Evolutionary conservation across 371 early-diverging fungal species (phyloP), one percentile per base, ranked within the genome.

Genomic region (Mucor piriformis): DNA sequence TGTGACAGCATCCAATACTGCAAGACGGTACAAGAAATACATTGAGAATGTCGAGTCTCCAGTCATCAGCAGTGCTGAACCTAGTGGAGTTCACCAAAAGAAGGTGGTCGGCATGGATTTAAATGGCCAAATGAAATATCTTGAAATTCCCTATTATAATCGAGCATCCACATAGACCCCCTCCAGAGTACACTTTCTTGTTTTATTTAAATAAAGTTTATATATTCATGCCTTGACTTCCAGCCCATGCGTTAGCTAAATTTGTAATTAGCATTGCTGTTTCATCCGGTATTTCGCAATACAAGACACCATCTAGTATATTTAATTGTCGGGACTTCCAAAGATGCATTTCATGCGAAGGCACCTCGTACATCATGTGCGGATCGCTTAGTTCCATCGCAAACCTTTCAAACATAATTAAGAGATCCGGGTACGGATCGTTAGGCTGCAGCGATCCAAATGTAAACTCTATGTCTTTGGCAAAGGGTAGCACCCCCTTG

Each of bases 381-480:
- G 73, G 73, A 3, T 73, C 68, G 6, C 48, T 57, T 21, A 76
- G 16, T 24, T 77, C 78, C 71, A 74, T 67, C 0, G 75, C 73
- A 38, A 67, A 58, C 3, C 67, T 59, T 59, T 77, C 78, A 46
- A 63, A 74, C 2, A 40, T 21, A 3, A 74, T 35, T 0, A 61
- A 55, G 12, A 70, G 25, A 25, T 70, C 65, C 1, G 78, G 64
- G 6, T 47, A 54, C 2, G 65, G 55, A 6, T 64, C 60, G 11
- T 38, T n/a, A 15, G n/a, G 42, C 16, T 33, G 50, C 24, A 57
- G 61, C 0, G 8, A 57, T 25, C 21, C 33, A 47, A 78, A 76
- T 2, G 63, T 49, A 16, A 76, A 72, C 0, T 54, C 49, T 1
- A 79, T 64, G 15, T 73, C 59, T 12, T 74, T 76, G 7, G 76